Evolutionary conservation across 2,329 filamentous ascomycete genomes (phyloP), one percentile per base, ranked within the genome.

Genomic region (Neurospora sp.): DNA sequence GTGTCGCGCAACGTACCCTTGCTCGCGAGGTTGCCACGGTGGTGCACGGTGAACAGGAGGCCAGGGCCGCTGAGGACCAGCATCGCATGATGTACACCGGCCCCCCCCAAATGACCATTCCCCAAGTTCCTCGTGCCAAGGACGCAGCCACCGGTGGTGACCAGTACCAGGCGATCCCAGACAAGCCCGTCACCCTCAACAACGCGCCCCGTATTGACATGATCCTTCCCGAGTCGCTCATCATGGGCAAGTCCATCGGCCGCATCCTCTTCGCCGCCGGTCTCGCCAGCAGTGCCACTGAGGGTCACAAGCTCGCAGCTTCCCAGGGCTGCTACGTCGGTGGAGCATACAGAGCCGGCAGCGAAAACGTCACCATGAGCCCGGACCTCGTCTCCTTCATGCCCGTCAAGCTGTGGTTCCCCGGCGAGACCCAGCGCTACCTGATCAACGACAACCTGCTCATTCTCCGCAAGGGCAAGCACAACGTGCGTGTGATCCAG

Each of bases 21-120:
- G 96, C 96, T 0, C 87, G 84, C 68, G 94, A 99, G 77, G 90
- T 98, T 28, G 83, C 96, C 0, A 86, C 90, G 67, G 84, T 99
- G 2, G 87, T 93, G 1, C 93, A 98, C 77, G 93, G 94, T 15
- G 78, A 82, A 0, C 76, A 85, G 8, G 86, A 86, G 72, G 93
- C 94, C 0, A 78, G 86, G 15, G 82, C 86, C 28, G 89, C 92
- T 7, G 87, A 89, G 71, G 71, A 79, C 38, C 81, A 84, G 72
- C 88, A 90, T 76, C 78, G 78, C 67, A 79, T 82, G 67, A 78
- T 87, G 71, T 88, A 87, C 74, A 81, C 73, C n/a, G 70, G 67
- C 38, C 7, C 33, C 6, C 7, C 33, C 1, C 66, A 66, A 10
- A 43, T 33, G 43, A 72, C 39, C 70, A 71, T 68, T 67, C 70